These are phyloP conservation scores for Lepiota brunneoincarnata DNA, from an alignment of 768 basidiomycete genomes.

Conservation along the genomic window DNA sequence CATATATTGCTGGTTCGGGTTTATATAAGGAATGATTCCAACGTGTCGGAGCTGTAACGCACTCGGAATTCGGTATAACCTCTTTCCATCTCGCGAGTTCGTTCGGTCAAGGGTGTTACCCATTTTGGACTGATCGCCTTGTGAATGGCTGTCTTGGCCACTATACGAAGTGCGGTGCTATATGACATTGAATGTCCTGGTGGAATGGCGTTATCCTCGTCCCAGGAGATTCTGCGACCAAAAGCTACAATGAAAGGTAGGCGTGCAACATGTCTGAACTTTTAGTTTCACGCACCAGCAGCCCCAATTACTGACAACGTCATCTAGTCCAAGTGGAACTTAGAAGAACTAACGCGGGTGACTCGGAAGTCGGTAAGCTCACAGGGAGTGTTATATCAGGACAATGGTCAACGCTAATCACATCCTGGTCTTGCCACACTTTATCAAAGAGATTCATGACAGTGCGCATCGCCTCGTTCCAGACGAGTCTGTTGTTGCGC, in stretches of 20 bases:
- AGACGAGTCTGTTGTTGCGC: constrained; percentile 46
- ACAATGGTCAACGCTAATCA: constrained; percentile 41
- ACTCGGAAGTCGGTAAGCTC: constrained; percentile 14
- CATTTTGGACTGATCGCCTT: constrained; percentile 37
- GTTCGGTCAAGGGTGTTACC: constrained; percentile 32
- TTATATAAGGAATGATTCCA: neutral
- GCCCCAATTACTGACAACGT: constrained; percentile 53
- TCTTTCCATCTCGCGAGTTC: constrained; percentile 23
- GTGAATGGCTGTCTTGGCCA: constrained; percentile 33
- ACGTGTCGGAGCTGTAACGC: neutral
- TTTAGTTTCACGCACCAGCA: constrained; percentile 36
- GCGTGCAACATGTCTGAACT: neutral
- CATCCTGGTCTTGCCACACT: constrained; percentile 40
- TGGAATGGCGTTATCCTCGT: constrained; percentile 33
- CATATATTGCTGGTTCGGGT: constrained; percentile 34
- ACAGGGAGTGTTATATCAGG: constrained; percentile 56
- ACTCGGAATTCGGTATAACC: constrained; percentile 46
- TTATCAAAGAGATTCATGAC: constrained; percentile 41
- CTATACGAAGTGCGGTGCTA: constrained; percentile 43
- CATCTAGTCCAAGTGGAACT: constrained; percentile 28
- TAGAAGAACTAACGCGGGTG: neutral
- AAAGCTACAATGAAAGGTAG: constrained; percentile 33
- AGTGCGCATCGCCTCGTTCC: constrained; percentile 40
- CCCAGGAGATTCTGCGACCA: constrained; percentile 48
- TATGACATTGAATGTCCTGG: constrained; percentile 45